Evolutionary conservation across 2,329 filamentous ascomycete genomes (phyloP).

Genomic region (Claviceps sp.): DNA sequence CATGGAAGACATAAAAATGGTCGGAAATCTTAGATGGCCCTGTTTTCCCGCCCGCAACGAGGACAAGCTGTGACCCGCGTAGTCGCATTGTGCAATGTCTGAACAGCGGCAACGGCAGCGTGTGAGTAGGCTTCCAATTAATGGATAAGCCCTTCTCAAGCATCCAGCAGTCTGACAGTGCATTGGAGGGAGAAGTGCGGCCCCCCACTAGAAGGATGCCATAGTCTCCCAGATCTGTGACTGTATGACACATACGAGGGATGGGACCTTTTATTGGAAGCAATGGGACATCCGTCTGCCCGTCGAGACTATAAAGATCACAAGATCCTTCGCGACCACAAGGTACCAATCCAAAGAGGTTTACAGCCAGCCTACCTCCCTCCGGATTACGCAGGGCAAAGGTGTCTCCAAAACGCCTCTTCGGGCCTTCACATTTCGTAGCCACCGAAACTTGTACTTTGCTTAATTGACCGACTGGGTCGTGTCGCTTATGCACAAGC

Average conservation of each 20-base stretch:
- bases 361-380: conserved; percentile 30
- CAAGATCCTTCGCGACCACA: conserved; percentile 33
- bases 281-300: conserved; percentile 10
- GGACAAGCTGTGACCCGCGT: conserved; percentile 32
- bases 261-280: conserved; percentile 18
- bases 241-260: conserved; percentile 58
- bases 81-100: conserved; percentile 54
- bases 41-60: conserved; percentile 51
- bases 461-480: neutral
- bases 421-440: conserved; percentile 10
- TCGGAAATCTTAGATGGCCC: conserved; percentile 33
- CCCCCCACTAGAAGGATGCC: conserved; percentile 62
- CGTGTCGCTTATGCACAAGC: too few species aligned
- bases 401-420: conserved; percentile 48
- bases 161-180: conserved; percentile 64
- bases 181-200: conserved; percentile 58
- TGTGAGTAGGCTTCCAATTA: conserved; percentile 49
- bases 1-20: conserved; percentile 40
- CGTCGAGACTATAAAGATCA: conserved; percentile 31
- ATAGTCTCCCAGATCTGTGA: conserved; percentile 48
- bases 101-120: conserved; percentile 59
- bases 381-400: conserved; percentile 26
- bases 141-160: conserved; percentile 35
- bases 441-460: conserved; percentile 6
- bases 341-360: conserved; percentile 30